A percentile compares a stretch with the other conserved stretches of the same genome.
phyloP scores from a whole-genome alignment of 192 early-diverging fungal genomes.

The Cladochytrium replicatum region DNA sequence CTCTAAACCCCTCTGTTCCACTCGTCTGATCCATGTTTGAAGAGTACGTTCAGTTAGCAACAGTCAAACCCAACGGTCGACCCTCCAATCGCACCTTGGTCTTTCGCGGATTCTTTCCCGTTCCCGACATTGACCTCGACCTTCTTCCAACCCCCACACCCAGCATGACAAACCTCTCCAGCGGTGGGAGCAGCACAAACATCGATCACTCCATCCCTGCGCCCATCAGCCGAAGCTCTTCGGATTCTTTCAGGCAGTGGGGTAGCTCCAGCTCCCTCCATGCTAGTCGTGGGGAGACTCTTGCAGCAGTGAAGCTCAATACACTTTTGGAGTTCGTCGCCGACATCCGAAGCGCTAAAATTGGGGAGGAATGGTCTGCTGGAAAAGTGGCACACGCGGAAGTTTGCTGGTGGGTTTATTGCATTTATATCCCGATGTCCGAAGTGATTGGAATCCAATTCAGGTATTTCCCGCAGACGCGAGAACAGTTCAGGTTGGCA shows the following conservation, averaged over 20 bases:
- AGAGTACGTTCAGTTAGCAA: background rate
- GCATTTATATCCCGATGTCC: background rate
- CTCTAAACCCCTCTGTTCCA: no score
- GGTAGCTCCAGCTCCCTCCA: no score
- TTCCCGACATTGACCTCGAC: background rate
- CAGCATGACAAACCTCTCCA: no score
- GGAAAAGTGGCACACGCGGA: background rate
- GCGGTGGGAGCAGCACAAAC: no score
- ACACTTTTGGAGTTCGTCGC: background rate
- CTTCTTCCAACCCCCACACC: background rate
- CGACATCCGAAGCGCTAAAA: background rate
- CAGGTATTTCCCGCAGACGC: background rate
- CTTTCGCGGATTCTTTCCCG: background rate
- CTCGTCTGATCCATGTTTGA: no score
- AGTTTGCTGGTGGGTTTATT: background rate
- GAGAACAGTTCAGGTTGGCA: background rate
- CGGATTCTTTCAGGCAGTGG: no score
- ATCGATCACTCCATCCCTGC: no score
- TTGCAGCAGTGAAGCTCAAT: background rate
- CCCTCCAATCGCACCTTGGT: background rate
- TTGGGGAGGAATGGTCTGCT: background rate
- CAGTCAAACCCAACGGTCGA: background rate
- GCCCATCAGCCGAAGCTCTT: no score
- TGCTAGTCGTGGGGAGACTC: no score
- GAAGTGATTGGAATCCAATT: background rate